A percentile compares a stretch with the other conserved stretches of the same genome.
phyloP scores from a whole-genome alignment of 257 asterid genomes.

The Solanum tarapatanum region DNA sequence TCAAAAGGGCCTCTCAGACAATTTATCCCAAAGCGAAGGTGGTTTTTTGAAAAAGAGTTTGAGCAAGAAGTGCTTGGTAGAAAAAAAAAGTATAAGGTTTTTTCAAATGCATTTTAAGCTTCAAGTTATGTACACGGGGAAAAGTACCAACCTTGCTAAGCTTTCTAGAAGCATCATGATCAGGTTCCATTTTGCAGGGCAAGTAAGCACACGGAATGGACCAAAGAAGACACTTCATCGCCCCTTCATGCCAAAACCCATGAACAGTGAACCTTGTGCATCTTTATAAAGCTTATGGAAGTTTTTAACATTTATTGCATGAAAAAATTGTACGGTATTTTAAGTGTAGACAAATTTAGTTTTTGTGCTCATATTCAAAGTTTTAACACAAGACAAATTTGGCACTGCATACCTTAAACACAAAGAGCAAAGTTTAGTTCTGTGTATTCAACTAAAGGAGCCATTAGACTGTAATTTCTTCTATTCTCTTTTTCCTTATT shows the following conservation, averaged over 20 bases:
- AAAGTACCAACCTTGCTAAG: neutral
- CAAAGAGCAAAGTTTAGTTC: neutral
- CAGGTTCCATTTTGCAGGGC: neutral
- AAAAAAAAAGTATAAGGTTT: neutral
- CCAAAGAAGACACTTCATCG: slow-evolving; percentile 2
- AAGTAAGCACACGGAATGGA: slow-evolving; percentile 1
- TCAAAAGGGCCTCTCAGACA: neutral
- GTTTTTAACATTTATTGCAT: neutral
- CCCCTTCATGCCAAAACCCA: neutral
- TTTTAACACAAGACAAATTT: neutral
- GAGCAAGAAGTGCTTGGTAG: neutral
- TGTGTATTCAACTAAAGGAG: neutral
- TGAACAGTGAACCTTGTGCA: neutral
- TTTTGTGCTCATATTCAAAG: neutral
- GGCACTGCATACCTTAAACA: neutral
- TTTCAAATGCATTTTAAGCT: neutral
- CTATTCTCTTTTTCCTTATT: neutral
- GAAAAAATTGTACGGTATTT: neutral
- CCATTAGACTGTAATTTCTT: neutral
- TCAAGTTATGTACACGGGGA: neutral
- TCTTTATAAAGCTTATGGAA: neutral
- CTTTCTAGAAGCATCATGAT: neutral
- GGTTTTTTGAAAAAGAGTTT: neutral
- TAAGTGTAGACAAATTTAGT: neutral
- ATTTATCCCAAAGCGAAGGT: neutral